Evolutionary conservation across 2,329 filamentous ascomycete species (phyloP), one percentile per base, ranked within the genome.

Genomic region (Thelonectria discophora): DNA sequence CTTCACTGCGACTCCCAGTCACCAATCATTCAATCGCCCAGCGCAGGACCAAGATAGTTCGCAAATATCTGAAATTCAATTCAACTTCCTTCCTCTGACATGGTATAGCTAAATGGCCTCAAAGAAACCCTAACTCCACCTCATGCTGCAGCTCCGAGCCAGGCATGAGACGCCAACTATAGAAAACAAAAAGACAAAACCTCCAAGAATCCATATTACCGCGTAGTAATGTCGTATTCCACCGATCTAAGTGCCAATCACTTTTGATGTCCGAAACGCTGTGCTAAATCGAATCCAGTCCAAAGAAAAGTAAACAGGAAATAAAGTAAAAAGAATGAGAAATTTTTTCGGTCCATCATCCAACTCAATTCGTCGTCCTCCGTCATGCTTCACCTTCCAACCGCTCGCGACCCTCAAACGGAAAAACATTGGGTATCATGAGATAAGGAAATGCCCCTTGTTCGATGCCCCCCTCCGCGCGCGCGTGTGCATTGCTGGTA

Each of bases 401-500:
- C 65, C 66, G 69, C 69, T 69, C 69, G 69, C 68, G 66, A 66
- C 68, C 58, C 65, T 70, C 67, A 61, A 70, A 70, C 60, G 69
- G 69, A 72, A 71, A 65, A 70, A 71, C 66, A 69, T 65, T 68
- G 75, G 75, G 75, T 77, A 77, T 77, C 75, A 76, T 71, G 68
- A 75, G 69, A 75, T 72, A 72, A 71, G 70, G 75, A 70, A 75
- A 71, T 65, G 68, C 68, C 68, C 72, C 73, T 66, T 68, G 65
- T 68, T 71, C 67, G 64, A 69, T 70, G 60, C 60, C 65, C 66
- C 53, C 58, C 66, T 70, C 66, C 66, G 63, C 63, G 67, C 64
- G 66, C 69, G 68, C 67, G 62, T 65, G 46, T 68, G 72, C 69
- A 69, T 71, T 70, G 69, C 67, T 73, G 72, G 67, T 74, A 65